Evolutionary conservation across 768 basidiomycete species (phyloP).

Genomic region (Mycena filopes): DNA sequence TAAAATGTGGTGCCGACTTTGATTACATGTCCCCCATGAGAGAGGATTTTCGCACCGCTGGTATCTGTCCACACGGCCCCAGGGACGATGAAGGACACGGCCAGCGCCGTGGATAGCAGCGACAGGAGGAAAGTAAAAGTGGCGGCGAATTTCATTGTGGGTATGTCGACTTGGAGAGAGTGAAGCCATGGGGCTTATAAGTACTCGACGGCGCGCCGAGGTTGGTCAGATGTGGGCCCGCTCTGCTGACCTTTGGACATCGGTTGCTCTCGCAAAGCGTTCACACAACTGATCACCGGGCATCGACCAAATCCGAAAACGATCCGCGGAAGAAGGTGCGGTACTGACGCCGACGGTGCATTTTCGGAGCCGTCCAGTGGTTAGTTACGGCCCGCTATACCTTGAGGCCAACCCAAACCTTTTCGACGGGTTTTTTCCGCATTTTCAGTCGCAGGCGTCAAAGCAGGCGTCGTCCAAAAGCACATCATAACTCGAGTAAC

Average conservation of each 20-base stretch:
- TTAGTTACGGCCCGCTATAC: too few species aligned
- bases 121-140: conserved; percentile 13
- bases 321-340: too few species aligned
- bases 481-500: too few species aligned
- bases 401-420: too few species aligned
- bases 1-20: conserved; percentile 24
- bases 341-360: too few species aligned
- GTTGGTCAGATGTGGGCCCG: background rate
- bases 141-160: conserved; percentile 18
- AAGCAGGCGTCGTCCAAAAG: too few species aligned
- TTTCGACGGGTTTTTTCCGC: too few species aligned
- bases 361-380: too few species aligned
- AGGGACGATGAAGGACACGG: conserved; percentile 26
- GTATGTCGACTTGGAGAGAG: background rate
- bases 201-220: conserved; percentile 8
- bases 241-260: background rate
- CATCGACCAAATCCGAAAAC: background rate
- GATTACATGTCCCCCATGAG: conserved; percentile 27
- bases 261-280: background rate
- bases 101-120: conserved; percentile 16
- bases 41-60: conserved; percentile 21
- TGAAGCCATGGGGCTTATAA: conserved; percentile 5
- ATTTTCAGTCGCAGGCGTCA: too few species aligned
- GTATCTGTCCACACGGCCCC: conserved; percentile 29
- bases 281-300: conserved; percentile 3